Conservation (phyloP, 2,329 filamentous ascomycete genomes). For the Penicillium sp. region DNA sequence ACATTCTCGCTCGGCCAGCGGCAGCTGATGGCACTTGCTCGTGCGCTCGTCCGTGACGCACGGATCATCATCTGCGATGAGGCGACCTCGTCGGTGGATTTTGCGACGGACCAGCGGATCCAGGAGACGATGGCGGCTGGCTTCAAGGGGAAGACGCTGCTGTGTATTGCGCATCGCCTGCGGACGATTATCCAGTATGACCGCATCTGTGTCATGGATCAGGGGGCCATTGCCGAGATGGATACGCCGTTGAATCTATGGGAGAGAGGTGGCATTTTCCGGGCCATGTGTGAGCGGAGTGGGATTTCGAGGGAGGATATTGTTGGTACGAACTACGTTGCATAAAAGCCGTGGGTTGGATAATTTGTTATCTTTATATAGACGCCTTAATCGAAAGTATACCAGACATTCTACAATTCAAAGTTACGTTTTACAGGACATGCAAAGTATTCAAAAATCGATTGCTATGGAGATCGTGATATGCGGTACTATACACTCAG, state of each 20-base stretch:
- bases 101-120: constrained; percentile 94
- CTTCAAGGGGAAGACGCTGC: constrained; percentile 83
- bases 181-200: constrained; percentile 95
- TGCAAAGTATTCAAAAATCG: background rate
- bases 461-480: constrained; percentile 4
- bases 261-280: constrained; percentile 76
- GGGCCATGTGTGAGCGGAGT: constrained; percentile 86
- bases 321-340: background rate
- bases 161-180: constrained; percentile 91
- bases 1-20: constrained; percentile 96
- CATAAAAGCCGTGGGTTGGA: background rate
- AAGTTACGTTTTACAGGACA: no score
- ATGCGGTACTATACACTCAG: constrained; percentile 14
- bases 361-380: background rate
- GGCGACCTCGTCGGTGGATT: constrained; percentile 89
- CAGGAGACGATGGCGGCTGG: constrained; percentile 84
- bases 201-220: constrained; percentile 95
- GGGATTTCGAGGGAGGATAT: constrained; percentile 64
- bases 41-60: constrained; percentile 83
- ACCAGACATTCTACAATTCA: background rate
- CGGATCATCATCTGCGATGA: constrained; percentile 98
- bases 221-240: constrained; percentile 83
- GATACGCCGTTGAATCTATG: constrained; percentile 77
- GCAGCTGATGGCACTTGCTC: constrained; percentile 91
- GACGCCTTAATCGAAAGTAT: background rate